Evolutionary conservation across 208 protist species (phyloP), one percentile per base, ranked within the genome.

Genomic region (Phytomonas sp.): DNA sequence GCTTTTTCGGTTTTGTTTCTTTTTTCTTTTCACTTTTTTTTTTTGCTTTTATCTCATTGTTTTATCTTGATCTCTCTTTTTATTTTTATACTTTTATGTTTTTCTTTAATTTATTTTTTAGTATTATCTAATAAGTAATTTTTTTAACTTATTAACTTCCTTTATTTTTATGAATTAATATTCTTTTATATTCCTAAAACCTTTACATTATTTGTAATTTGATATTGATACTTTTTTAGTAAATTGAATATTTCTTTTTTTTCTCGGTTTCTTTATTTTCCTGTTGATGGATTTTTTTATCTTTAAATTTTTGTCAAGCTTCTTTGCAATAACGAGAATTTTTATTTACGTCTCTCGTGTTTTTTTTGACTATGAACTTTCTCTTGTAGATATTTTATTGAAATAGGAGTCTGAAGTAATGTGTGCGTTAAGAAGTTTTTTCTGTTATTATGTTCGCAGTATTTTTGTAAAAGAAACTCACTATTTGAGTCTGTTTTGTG

Each of bases 201-300:
- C 51, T 23, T n/a, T 60, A n/a, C 30, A 9, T 11, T 28, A 60
- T 68, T 68, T 71, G 26, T 32, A 68, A 56, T 71, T 34, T 11
- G 23, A n/a, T 60, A n/a, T 60, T 60, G 7, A 66, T n/a, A 59
- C n/a, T n/a, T 59, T 66, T 33, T 4, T n/a, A 15, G 30, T 65
- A 20, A n/a, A 13, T 51, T 56, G 15, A 3, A 20, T 68, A 63
- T 4, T 71, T 32, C 43, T 31, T 23, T 67, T 67, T 4, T 67
- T 13, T 72, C 13, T 46, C 68, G 17, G 59, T 23, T 62, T 20
- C 30, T 59, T 61, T 73, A 32, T 70, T 75, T 70, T 62, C 64
- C n/a, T 69, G 17, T 69, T 31, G 20, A 65, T 68, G 31, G 36
- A 64, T 68, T 17, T 71, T 56, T 67, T 20, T 65, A 17, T 66